Evolutionary conservation across 805 yeast species (phyloP).

Genomic region (Debaryomyces tyrocola): DNA sequence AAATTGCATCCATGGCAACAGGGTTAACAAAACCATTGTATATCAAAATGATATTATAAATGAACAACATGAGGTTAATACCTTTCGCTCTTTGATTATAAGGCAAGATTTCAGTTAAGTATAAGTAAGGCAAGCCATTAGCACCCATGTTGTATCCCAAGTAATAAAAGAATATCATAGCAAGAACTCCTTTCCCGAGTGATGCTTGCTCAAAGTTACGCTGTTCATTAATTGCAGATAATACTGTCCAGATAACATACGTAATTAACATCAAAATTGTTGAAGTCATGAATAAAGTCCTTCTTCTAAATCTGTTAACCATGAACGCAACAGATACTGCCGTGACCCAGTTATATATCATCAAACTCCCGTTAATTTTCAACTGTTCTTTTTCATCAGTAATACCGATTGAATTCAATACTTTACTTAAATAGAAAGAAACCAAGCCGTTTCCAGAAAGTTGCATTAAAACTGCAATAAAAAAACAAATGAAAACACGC

Average conservation of each 20-base stretch:
- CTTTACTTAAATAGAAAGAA: constrained; percentile 50
- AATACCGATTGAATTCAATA: constrained; percentile 53
- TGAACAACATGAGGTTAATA: constrained; percentile 20
- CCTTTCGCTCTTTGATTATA: constrained; percentile 34
- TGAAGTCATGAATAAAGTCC: constrained; percentile 26
- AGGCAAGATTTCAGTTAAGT: constrained; percentile 32
- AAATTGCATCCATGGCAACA: constrained; percentile 31
- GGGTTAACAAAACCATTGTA: constrained; percentile 19
- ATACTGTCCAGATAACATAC: constrained; percentile 19
- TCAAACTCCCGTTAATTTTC: constrained; percentile 50
- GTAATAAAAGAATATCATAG: constrained; percentile 48
- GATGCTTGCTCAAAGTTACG: constrained; percentile 38
- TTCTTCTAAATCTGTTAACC: constrained; percentile 23
- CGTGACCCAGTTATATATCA: constrained; percentile 44
- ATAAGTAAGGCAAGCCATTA: constrained; percentile 30
- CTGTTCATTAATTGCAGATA: constrained; percentile 48
- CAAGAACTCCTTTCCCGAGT: constrained; percentile 47
- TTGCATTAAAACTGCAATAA: constrained; percentile 41
- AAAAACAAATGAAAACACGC: constrained; percentile 35
- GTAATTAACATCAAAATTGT: constrained; percentile 16
- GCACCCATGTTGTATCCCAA: constrained; percentile 25
- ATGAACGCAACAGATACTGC: constrained; percentile 19
- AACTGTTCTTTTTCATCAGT: constrained; percentile 45
- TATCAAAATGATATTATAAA: constrained; percentile 12
- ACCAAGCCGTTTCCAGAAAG: constrained; percentile 54